These are phyloP conservation scores for Poteriospumella lacustris DNA, from an alignment of 108 stramenopile genomes.

Conservation along the genomic window DNA sequence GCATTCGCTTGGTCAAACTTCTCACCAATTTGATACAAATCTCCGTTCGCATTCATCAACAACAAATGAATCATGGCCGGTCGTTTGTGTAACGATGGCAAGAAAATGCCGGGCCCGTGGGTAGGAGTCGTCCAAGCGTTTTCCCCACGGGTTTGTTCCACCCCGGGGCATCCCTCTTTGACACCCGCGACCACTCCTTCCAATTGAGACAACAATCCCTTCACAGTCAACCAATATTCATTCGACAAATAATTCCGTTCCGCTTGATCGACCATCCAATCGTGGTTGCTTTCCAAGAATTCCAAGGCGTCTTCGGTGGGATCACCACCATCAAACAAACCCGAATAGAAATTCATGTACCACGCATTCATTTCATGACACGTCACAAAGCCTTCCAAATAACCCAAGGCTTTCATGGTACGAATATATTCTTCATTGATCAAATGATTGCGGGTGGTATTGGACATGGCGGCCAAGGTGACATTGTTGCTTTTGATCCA, in stretches of 20 bases:
- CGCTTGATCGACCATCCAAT: conserved; percentile 20
- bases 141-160: neutral
- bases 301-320: neutral
- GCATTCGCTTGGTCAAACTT: neutral
- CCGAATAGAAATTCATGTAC: conserved; percentile 24
- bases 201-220: neutral
- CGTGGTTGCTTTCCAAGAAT: conserved; percentile 13
- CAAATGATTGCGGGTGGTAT: neutral
- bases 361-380: conserved; percentile 27
- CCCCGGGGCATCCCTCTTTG: conserved; percentile 1
- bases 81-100: conserved; percentile 2
- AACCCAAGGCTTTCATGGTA: conserved; percentile 19
- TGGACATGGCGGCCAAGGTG: too few species aligned
- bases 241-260: neutral
- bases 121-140: neutral
- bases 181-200: conserved; percentile 14
- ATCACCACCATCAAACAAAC: conserved; percentile 24
- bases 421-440: neutral
- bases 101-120: neutral
- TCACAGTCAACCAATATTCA: conserved; percentile 29
- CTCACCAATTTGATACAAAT: conserved; percentile 16
- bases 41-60: conserved; percentile 25
- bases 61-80: conserved; percentile 23
- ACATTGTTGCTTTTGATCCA: neutral
- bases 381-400: conserved; percentile 25